Evolutionary conservation across 2,329 filamentous ascomycete genomes (phyloP), one percentile per base, ranked within the genome.

Genomic region (Cladorrhinum sp.): DNA sequence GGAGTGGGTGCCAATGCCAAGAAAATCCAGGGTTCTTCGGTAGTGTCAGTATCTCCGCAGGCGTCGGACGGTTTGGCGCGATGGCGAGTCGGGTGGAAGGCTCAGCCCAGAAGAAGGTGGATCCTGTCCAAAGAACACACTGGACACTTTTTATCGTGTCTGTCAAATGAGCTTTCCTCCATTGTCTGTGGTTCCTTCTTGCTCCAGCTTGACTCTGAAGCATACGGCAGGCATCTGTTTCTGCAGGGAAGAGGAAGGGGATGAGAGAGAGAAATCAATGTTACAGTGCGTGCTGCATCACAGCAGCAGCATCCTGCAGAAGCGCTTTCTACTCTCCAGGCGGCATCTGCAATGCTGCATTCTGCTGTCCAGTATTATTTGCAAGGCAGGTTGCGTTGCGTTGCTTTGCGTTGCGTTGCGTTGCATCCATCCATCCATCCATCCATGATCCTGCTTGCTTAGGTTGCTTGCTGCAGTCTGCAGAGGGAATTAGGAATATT

Each of bases 71-170:
- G 24, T 29, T 54, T 55, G 25, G 51, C 51, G 41, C 57, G 22
- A 54, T 59, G 32, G 51, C 58, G 51, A 56, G 58, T 63, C 55
- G 61, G 49, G 29, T 55, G 24, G 29, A 54, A 27, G 61, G 45
- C 57, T 61, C 61, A 63, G 58, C 61, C 58, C 55, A 60, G 61
- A 23, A 53, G 32, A 3, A n/a, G 41, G 58, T 63, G 61, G 61
- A 53, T 48, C 54, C 45, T 38, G 29, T 54, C n/a, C 41, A 45
- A 45, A 45, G 18, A 45, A 45, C 6, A 32, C 29, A 22, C 16
- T 5, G 36, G 36, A n/a, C 6, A 13, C 41, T 22, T 10, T 22
- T 45, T 18, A 7, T 32, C 29, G 29, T 22, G 3, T 22, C n/a
- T 22, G 10, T n/a, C 16, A 45, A 45, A 22, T 20, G n/a, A 45